phyloP scores from a whole-genome alignment of 2,329 filamentous ascomycete species.

The Botrytis squamosa region DNA sequence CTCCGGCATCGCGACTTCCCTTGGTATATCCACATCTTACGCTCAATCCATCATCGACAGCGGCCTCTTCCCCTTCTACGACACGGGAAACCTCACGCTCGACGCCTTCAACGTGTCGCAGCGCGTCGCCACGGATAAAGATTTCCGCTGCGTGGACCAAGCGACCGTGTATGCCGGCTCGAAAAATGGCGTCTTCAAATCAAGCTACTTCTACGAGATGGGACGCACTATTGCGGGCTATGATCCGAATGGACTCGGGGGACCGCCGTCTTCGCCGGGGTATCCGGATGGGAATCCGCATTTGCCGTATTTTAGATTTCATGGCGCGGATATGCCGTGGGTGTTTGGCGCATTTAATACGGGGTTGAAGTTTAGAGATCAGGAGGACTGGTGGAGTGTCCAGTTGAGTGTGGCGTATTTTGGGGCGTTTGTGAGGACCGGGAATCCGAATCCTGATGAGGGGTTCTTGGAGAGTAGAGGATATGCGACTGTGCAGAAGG shows the following conservation, averaged over 20 bases:
- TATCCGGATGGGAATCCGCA: constrained; percentile 50
- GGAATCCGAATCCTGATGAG: constrained; percentile 48
- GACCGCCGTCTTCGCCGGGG: constrained; percentile 43
- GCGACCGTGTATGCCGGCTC: constrained; percentile 51
- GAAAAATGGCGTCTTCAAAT: constrained; percentile 44
- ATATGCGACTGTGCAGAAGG: constrained; percentile 38
- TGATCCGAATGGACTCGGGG: constrained; percentile 51
- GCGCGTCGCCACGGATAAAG: constrained; percentile 52
- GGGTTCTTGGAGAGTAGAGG: constrained; percentile 46
- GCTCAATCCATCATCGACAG: constrained; percentile 45
- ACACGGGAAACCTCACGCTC: constrained; percentile 51
- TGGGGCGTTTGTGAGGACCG: constrained; percentile 47
- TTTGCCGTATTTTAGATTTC: constrained; percentile 53
- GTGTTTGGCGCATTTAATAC: constrained; percentile 46
- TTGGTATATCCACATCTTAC: constrained; percentile 47
- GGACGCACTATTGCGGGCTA: constrained; percentile 49
- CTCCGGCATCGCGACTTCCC: constrained; percentile 46
- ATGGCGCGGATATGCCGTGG: constrained; percentile 49
- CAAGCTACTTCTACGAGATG: constrained; percentile 52
- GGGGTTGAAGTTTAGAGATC: constrained; percentile 42
- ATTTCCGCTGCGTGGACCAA: constrained; percentile 56
- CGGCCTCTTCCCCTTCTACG: constrained; percentile 49
- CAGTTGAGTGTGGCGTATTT: constrained; percentile 50
- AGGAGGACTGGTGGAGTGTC: constrained; percentile 46
- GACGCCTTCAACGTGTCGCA: constrained; percentile 55